These are phyloP conservation scores for Ambrosiella cleistominuta DNA, from an alignment of 2,329 filamentous ascomycete species.

Conservation along the genomic window DNA sequence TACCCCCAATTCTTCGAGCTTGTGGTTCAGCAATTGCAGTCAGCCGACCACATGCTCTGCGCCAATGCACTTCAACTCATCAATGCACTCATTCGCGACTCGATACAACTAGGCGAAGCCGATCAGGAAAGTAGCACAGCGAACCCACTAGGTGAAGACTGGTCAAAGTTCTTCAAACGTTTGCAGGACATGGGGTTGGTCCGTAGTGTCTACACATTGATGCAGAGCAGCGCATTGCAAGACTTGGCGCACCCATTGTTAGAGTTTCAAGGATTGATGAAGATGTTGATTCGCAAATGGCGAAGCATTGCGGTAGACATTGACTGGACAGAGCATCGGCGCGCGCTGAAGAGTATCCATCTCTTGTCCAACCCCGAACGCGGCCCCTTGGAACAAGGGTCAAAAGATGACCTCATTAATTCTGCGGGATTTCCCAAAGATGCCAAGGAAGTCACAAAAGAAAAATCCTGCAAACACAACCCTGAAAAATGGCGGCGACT, in stretches of 20 bases:
- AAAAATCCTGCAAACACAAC: constrained; percentile 55
- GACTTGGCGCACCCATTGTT: constrained; percentile 78
- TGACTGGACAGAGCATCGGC: constrained; percentile 72
- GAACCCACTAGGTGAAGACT: constrained; percentile 44
- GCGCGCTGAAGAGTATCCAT: constrained; percentile 72
- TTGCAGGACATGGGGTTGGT: constrained; percentile 88
- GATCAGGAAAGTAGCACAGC: constrained; percentile 20
- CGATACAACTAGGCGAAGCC: constrained; percentile 50
- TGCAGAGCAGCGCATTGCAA: constrained; percentile 84
- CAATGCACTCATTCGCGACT: constrained; percentile 86
- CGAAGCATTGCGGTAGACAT: constrained; percentile 67
- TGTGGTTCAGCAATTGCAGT: constrained; percentile 78
- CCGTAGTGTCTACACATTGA: constrained; percentile 75
- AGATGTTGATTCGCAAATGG: constrained; percentile 77
- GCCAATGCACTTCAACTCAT: constrained; percentile 90
- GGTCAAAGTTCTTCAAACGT: constrained; percentile 88
- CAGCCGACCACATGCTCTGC: constrained; percentile 86
- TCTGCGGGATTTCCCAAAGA: constrained; percentile 15
- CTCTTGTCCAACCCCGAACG: constrained; percentile 57
- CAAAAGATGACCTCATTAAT: constrained; percentile 20
- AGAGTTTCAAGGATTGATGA: constrained; percentile 85
- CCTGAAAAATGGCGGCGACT: constrained; percentile 85
- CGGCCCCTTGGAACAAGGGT: constrained; percentile 24
- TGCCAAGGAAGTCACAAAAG: constrained; percentile 21
- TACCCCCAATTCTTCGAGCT: constrained; percentile 91